Evolutionary conservation across 345 rosid species (phyloP).

Genomic region (Erucastrum elatum): DNA sequence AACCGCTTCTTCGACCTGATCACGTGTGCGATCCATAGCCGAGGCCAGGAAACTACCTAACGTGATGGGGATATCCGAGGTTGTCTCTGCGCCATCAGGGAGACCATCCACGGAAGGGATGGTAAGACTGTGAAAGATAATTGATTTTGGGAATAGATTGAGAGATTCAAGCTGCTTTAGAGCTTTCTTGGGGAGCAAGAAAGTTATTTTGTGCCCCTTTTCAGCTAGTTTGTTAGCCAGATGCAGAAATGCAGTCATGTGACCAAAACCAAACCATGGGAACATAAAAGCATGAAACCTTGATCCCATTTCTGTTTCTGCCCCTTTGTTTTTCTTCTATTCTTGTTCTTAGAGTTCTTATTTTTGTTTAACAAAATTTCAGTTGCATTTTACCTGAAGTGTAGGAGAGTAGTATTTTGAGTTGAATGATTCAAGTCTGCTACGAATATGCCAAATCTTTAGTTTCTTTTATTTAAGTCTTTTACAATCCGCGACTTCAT

Average conservation of each 20-base stretch:
- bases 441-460: slow-evolving; percentile 8
- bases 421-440: slow-evolving; percentile 27
- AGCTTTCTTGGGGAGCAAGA: neutral
- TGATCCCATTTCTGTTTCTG: slow-evolving; percentile 14
- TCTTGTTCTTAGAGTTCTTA: neutral
- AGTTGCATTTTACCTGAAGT: slow-evolving; percentile 4
- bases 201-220: neutral
- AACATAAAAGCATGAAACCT: slow-evolving; percentile 46
- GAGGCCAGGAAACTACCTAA: neutral
- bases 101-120: neutral
- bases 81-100: neutral
- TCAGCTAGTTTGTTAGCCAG: neutral
- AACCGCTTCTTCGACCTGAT: neutral
- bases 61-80: neutral
- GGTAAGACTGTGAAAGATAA: neutral
- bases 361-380: neutral
- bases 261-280: neutral
- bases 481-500: neutral
- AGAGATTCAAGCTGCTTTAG: neutral
- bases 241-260: neutral
- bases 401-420: slow-evolving; percentile 2
- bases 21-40: neutral
- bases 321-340: neutral
- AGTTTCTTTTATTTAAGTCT: neutral
- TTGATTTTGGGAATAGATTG: neutral